Percentiles rank a stretch among this genome's conserved stretches.
These are phyloP conservation scores for Hypomontagnella monticulosa DNA, from an alignment of 495 filamentous ascomycete genomes.

Conservation along the genomic window DNA sequence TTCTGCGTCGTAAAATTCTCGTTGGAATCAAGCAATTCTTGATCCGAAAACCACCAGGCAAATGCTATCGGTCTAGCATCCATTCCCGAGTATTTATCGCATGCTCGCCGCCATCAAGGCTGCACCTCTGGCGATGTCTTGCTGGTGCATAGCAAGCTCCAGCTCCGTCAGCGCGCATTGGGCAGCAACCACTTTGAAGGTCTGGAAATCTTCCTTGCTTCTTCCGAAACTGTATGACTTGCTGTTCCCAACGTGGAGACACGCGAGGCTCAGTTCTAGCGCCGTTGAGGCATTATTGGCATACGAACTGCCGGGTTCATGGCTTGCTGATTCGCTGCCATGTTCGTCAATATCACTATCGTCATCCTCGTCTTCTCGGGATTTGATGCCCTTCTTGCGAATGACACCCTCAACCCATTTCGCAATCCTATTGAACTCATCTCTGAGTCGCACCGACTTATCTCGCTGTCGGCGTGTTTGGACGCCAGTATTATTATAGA, in stretches of 20 bases:
- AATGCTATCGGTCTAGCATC: not conserved
- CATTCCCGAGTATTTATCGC: not conserved
- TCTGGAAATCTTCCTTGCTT: conserved; percentile 39
- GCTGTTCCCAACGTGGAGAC: conserved; percentile 41
- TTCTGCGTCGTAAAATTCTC: too few relatives aligned
- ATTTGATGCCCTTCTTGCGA: conserved; percentile 46
- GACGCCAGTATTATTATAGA: conserved; percentile 69
- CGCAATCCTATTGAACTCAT: conserved; percentile 65
- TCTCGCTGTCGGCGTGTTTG: conserved; percentile 72
- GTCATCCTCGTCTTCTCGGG: conserved; percentile 48
- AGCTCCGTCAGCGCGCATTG: conserved; percentile 52
- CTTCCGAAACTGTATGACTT: conserved; percentile 12
- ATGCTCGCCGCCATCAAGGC: conserved; percentile 6
- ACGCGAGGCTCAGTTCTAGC: conserved; percentile 55
- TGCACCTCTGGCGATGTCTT: conserved; percentile 22
- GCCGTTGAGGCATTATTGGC: conserved; percentile 9
- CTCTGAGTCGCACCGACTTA: conserved; percentile 65
- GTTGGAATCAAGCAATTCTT: too few relatives aligned
- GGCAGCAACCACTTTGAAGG: conserved; percentile 55
- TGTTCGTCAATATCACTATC: conserved; percentile 7
- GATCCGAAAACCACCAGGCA: too few relatives aligned
- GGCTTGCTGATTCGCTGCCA: not conserved
- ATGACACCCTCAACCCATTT: conserved; percentile 59
- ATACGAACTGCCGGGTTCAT: not conserved
- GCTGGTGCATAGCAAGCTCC: conserved; percentile 22